A percentile compares a stretch with the other conserved stretches of the same genome.
These are phyloP conservation scores for Wickerhamomyces bovis DNA, from an alignment of 805 yeast genomes.

Conservation along the genomic window DNA sequence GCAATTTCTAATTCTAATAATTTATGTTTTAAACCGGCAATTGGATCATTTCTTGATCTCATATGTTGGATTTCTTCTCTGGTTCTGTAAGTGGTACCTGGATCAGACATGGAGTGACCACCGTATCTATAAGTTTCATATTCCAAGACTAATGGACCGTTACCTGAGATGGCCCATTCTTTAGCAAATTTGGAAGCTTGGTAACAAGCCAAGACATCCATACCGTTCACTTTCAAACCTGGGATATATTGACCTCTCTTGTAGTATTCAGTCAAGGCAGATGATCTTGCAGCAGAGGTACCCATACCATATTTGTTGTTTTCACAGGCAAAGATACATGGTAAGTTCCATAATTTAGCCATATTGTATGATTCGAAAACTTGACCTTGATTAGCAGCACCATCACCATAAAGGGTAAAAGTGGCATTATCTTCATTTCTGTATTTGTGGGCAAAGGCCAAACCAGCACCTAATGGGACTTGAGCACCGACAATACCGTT, in stretches of 20 bases:
- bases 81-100: conserved; percentile 99
- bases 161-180: conserved; percentile 90
- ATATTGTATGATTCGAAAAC: conserved; percentile 96
- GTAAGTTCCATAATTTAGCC: conserved; percentile 98
- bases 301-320: conserved; percentile 99
- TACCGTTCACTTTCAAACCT: conserved; percentile 96
- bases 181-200: conserved; percentile 96
- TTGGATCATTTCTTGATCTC: conserved; percentile 98
- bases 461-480: conserved; percentile 96
- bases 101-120: conserved; percentile 99
- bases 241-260: conserved; percentile 99
- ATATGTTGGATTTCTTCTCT: conserved; percentile 99
- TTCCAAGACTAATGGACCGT: conserved; percentile 94
- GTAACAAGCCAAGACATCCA: conserved; percentile 93
- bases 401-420: conserved; percentile 94
- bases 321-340: conserved; percentile 93
- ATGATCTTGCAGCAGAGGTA: conserved; percentile 93
- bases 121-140: conserved; percentile 99
- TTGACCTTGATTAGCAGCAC: conserved; percentile 99
- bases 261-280: conserved; percentile 94
- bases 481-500: conserved; percentile 99
- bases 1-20: conserved; percentile 80
- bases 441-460: conserved; percentile 98
- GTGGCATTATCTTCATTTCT: conserved; percentile 74
- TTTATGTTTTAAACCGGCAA: conserved; percentile 89